Conservation (phyloP, 225 moss, liverwort and hornwort genomes). For the Physcomitrium patens region DNA sequence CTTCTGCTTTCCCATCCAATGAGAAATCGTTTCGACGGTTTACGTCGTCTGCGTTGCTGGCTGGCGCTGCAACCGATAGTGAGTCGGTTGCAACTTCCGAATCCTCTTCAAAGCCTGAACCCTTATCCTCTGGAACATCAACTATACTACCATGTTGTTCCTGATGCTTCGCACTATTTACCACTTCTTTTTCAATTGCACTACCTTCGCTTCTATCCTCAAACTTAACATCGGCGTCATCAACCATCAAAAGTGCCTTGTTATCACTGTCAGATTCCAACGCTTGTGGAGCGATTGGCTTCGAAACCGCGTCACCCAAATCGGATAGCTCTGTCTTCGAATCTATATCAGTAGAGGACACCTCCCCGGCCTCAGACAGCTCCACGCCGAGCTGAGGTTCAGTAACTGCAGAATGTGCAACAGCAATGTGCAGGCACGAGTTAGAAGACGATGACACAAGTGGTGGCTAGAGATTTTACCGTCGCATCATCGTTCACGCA, state of each 20-base stretch:
- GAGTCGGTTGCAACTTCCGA: conserved; percentile 30
- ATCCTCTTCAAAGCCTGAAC: conserved; percentile 29
- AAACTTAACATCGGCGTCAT: conserved; percentile 13
- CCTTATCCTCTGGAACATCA: conserved; percentile 30
- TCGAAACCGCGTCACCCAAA: background rate
- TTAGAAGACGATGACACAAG: background rate
- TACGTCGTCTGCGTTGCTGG: conserved; percentile 2
- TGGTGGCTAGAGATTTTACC: too few relatives aligned
- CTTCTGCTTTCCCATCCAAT: conserved; percentile 14
- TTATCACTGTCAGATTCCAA: conserved; percentile 5
- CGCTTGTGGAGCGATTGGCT: too few relatives aligned
- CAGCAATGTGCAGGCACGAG: background rate
- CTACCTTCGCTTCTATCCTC: background rate
- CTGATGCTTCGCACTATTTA: conserved; percentile 1
- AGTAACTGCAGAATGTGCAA: conserved; percentile 30
- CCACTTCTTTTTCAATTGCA: background rate
- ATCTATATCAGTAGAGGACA: conserved; percentile 13
- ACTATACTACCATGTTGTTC: conserved; percentile 4
- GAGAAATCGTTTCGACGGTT: conserved; percentile 36
- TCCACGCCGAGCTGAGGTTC: conserved; percentile 6
- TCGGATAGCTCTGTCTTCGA: background rate
- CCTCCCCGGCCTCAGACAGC: conserved; percentile 20
- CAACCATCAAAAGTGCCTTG: background rate
- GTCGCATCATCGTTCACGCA: too few relatives aligned
- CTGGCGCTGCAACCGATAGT: conserved; percentile 28